Percentiles rank a stretch among this genome's conserved stretches.
Evolutionary conservation across 306 rosid genomes (phyloP).

Genomic region (Leucaena leucocephala): DNA sequence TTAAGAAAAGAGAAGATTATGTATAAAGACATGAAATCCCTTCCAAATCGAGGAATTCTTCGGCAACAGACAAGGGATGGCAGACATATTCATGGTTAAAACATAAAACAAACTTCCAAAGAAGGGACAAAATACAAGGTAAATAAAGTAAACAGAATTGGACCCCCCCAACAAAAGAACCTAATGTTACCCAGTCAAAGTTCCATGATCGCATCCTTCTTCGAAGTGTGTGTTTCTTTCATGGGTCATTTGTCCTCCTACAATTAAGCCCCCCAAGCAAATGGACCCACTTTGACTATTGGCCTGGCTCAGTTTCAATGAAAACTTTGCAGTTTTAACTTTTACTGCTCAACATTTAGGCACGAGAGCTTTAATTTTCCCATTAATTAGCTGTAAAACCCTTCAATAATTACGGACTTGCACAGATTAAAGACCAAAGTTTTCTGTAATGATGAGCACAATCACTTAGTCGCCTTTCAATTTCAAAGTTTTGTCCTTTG

Average conservation of each 20-base stretch:
- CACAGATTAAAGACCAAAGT: neutral
- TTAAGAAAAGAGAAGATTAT: neutral
- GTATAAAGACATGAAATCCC: neutral
- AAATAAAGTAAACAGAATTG: neutral
- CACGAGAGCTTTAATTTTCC: neutral
- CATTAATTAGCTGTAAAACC: neutral
- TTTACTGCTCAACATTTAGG: neutral
- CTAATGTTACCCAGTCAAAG: neutral
- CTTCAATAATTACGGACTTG: neutral
- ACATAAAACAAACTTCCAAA: constrained; percentile 17
- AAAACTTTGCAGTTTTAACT: neutral
- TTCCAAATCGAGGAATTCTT: neutral
- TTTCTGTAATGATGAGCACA: neutral
- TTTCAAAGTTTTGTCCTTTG: neutral
- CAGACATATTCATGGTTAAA: neutral
- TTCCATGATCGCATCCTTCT: neutral
- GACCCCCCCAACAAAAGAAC: neutral
- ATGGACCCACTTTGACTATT: constrained; percentile 40
- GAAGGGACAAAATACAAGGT: constrained; percentile 15
- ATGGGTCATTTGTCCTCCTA: constrained; percentile 23
- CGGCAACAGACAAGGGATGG: neutral
- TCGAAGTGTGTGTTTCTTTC: constrained; percentile 16
- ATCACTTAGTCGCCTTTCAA: neutral
- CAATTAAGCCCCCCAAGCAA: neutral
- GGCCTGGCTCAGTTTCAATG: constrained; percentile 25